Base-by-base conservation (phyloP, 2,329 filamentous ascomycete genomes). In the Graphilbum sp. region DNA sequence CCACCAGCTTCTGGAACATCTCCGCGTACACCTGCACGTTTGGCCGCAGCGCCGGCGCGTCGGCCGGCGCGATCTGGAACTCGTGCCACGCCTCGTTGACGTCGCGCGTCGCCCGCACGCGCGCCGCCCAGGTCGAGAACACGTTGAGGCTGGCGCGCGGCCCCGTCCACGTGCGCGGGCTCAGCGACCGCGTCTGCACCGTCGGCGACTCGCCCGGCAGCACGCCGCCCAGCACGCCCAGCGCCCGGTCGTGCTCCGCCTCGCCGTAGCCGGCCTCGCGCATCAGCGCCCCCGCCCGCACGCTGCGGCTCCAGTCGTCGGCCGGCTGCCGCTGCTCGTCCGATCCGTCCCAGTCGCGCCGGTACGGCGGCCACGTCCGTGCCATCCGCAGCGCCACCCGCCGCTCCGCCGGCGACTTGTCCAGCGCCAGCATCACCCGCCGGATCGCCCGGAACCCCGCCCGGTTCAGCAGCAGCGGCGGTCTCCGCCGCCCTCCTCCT, bases 321-420 rank as follows among this genome's bases (percentile, higher is more conserved):
- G 69, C 61, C 1, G 56, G 57, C 5, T 61, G 59, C 36, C 62
- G 59, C 36, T 56, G 59, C 45, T 73, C 72, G 49, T 79, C 74
- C 43, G 71, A 66, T 2, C 72, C 73, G 47, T 78, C 68, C 41
- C 67, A 63, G 11, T 66, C 60, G 29, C 62, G 58, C 39, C 70
- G 56, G 52, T 74, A 77, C 0, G 74, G 74, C 10, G 74, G 74
- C 74, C 73, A 78, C 2, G 61, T 62, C 36, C 63, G 59, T 2
- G 59, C 56, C 39, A 72, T 62, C 21, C 69, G 63, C 17, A 53
- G 45, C 2, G 66, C 61, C 24, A 62, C 64, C 25, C 60, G 62
- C 13, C 52, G 55, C 51, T 79, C 74, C 5, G 53, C 54, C 7
- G 54, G 49, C 9, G 65, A 67, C 47, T 74, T 77, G 32, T 61